phyloP scores from a whole-genome alignment of 768 basidiomycete species.

The Candolleomyces efflorescens region DNA sequence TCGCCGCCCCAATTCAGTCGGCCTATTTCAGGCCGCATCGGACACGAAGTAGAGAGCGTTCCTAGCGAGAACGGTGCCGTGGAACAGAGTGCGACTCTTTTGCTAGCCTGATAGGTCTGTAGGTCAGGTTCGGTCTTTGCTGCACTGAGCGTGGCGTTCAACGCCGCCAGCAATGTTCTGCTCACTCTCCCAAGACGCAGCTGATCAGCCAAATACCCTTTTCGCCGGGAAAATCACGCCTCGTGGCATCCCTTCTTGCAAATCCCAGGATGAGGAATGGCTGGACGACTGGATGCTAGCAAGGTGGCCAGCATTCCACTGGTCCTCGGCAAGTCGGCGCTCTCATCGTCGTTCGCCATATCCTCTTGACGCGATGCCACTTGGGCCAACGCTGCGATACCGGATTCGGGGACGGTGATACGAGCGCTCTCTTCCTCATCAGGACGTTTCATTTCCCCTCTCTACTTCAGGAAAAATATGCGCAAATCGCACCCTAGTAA shows the following conservation, averaged over 20 bases:
- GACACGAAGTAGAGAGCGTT: no score
- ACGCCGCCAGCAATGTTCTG: not conserved
- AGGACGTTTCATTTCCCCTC: constrained; percentile 9
- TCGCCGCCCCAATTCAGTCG: no score
- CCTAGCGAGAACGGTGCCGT: no score
- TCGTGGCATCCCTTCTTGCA: constrained; percentile 26
- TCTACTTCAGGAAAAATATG: not conserved
- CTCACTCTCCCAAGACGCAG: not conserved
- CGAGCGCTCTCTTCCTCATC: constrained; percentile 3
- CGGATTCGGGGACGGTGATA: not conserved
- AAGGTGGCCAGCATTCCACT: not conserved
- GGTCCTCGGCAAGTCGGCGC: not conserved
- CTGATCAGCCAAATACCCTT: constrained; percentile 9
- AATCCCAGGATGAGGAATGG: constrained; percentile 13
- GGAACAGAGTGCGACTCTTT: no score
- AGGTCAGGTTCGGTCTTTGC: no score
- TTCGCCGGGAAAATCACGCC: constrained; percentile 5
- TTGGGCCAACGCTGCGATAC: not conserved
- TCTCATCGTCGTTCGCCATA: constrained; percentile 1
- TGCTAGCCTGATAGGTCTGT: no score
- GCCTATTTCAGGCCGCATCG: no score
- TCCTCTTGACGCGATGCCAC: not conserved
- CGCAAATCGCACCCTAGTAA: constrained; percentile 15
- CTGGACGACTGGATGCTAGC: not conserved
- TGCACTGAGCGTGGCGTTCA: not conserved